Percentiles rank a stretch among this genome's conserved stretches.
phyloP scores from a whole-genome alignment of 1,284 basidiomycete species.

The Rhodotorula sp. region DNA sequence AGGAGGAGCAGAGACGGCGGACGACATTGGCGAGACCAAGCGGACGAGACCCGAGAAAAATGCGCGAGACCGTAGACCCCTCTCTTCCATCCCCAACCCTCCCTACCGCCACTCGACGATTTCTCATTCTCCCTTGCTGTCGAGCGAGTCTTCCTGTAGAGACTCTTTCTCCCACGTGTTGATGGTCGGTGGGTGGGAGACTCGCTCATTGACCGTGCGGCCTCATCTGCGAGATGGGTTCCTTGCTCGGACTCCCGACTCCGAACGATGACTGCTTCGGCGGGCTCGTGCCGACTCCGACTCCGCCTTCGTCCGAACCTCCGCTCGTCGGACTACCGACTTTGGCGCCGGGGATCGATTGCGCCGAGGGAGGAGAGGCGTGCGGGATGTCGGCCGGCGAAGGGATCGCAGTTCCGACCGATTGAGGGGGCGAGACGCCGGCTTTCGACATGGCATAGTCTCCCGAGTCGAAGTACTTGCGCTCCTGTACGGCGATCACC shows the following conservation, averaged over 20 bases:
- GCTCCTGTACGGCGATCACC: constrained; percentile 43
- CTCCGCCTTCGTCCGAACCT: constrained; percentile 1
- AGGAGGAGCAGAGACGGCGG: not conserved
- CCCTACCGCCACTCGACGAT: too few species aligned
- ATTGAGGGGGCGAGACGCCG: constrained; percentile 50
- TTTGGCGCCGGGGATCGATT: constrained; percentile 23
- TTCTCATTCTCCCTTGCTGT: too few species aligned
- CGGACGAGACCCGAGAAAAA: not conserved
- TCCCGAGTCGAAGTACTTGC: constrained; percentile 53
- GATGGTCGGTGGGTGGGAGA: too few species aligned
- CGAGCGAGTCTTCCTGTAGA: too few species aligned
- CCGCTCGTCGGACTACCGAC: constrained; percentile 4
- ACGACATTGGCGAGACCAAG: not conserved
- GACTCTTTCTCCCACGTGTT: too few species aligned
- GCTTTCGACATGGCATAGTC: constrained; percentile 53
- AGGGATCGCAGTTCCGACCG: constrained; percentile 52
- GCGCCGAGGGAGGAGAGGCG: constrained; percentile 40
- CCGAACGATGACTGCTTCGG: not conserved
- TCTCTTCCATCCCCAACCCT: too few species aligned
- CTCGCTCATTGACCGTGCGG: constrained; percentile 1
- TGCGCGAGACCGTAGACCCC: not conserved
- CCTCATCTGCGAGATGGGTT: constrained; percentile 19
- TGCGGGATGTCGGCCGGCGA: constrained; percentile 52
- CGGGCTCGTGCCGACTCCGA: constrained; percentile 17
- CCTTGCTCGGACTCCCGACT: constrained; percentile 25